Conservation (phyloP, 1,139 yeast species). For the Tardiomyces digboiensis region DNA sequence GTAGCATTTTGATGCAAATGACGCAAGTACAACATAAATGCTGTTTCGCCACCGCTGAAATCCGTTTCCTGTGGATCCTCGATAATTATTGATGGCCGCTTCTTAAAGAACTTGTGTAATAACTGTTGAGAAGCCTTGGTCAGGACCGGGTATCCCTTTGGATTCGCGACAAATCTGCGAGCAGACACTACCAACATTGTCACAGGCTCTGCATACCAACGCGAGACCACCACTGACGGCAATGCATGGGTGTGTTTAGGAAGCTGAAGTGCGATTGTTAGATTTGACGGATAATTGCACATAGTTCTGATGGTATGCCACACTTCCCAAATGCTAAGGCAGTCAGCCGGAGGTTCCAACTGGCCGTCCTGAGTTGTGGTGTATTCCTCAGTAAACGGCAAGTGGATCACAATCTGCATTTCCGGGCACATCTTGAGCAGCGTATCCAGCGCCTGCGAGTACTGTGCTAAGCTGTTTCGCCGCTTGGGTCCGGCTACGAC, state of each 20-base stretch:
- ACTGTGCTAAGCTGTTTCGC: slow-evolving; percentile 40
- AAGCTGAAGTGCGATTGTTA: slow-evolving; percentile 48
- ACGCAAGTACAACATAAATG: slow-evolving; percentile 44
- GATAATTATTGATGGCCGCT: slow-evolving; percentile 23
- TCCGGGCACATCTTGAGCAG: slow-evolving; percentile 21
- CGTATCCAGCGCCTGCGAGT: slow-evolving; percentile 34
- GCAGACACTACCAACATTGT: slow-evolving; percentile 44
- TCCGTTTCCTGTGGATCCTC: slow-evolving; percentile 25
- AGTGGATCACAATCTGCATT: slow-evolving; percentile 28
- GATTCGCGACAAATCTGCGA: slow-evolving; percentile 44
- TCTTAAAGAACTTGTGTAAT: slow-evolving; percentile 30
- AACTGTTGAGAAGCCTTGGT: slow-evolving; percentile 44
- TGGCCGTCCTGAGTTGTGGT: slow-evolving; percentile 11
- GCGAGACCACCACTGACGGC: slow-evolving; percentile 37
- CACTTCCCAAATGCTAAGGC: slow-evolving; percentile 56
- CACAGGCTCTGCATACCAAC: slow-evolving; percentile 63
- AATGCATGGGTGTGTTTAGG: slow-evolving; percentile 34
- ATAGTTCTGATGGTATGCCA: slow-evolving; percentile 54
- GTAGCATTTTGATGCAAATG: slow-evolving; percentile 34
- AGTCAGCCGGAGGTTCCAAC: slow-evolving; percentile 36
- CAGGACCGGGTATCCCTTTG: slow-evolving; percentile 51
- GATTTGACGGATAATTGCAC: slow-evolving; percentile 40
- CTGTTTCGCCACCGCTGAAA: slow-evolving; percentile 31
- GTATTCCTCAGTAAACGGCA: slow-evolving; percentile 37
- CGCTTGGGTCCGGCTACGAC: slow-evolving; percentile 54